Base-by-base conservation (phyloP, 495 filamentous ascomycete species). In the Trichocladium antarcticum region DNA sequence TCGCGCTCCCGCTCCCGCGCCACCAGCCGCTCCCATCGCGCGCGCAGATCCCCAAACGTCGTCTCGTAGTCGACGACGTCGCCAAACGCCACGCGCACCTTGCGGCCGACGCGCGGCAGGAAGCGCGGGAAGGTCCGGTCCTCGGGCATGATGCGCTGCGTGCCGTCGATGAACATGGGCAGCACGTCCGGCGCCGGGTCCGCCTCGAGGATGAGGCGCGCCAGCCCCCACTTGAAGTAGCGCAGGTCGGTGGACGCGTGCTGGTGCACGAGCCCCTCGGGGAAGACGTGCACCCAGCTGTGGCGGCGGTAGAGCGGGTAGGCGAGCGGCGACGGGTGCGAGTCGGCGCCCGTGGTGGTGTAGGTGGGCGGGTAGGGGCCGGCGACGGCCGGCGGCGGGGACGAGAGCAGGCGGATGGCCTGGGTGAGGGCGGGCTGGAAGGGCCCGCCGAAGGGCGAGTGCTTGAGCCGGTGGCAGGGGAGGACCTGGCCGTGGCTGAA, bases 151-250 rank as follows among this genome's bases (percentile, higher is more conserved):
- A 90, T 67, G 29, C 82, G 60, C 46, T 96, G 82, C 19, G 85
- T 80, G 20, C 92, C 92, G 52, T 93, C 84, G 45, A 96, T 79
- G 74, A 89, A 98, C 64, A 98, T 87, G 7, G 92, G 89, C n/a
- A 98, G 71, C 0, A 98, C 70, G 45, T 87, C 83, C 1, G 92
- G 92, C 37, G 79, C 77, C 24, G 84, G 83, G 21, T 87, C 84
- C 40, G 82, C 70, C 63, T 98, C 92, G 9, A 98, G 74, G 43
- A 98, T 90, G 32, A 95, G 69, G 1, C 92, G 78, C 5, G 89
- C 83, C 6, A 96, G 70, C 6, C 92, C 92, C 92, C 92, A 98
- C 65, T 92, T 94, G 77, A 95, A 95, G 69, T 98, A 98, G 10
- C 90, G 84, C 77, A 96, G 83, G 31, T 80, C 78, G 53, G 81